Percentiles rank a stretch among this genome's conserved stretches.
Evolutionary conservation across 208 protist species (phyloP).

Genomic region (Trypanosomatidae sp.): DNA sequence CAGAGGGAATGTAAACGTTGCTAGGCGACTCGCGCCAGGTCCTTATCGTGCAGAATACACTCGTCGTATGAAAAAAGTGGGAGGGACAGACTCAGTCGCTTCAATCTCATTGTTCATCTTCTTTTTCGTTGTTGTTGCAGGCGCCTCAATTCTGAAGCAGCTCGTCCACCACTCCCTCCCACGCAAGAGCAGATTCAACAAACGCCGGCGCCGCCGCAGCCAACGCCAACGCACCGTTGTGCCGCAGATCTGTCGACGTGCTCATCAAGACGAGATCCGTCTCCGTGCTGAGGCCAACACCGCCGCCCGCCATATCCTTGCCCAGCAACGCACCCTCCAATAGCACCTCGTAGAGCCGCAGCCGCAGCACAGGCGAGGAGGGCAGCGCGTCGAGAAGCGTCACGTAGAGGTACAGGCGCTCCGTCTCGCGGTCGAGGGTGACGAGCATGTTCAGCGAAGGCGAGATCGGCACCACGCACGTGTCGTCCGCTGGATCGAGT

Average conservation of each 20-base stretch:
- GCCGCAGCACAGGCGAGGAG: conserved; percentile 9
- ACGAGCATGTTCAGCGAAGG: conserved; percentile 52
- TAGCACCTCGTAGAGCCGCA: conserved; percentile 71
- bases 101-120: too few relatives aligned
- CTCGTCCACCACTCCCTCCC: conserved; percentile 25
- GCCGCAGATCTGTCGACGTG: conserved; percentile 57
- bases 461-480: conserved; percentile 54
- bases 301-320: conserved; percentile 73
- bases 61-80: too few relatives aligned
- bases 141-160: background rate
- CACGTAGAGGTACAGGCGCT: conserved; percentile 76
- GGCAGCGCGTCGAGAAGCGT: conserved; percentile 74
- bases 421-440: conserved; percentile 68
- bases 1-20: too few relatives aligned
- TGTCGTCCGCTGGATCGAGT: conserved; percentile 60
- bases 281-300: conserved; percentile 65
- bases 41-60: too few relatives aligned
- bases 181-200: conserved; percentile 40
- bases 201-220: conserved; percentile 50
- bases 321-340: conserved; percentile 79
- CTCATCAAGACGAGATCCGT: conserved; percentile 76
- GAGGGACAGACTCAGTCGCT: too few relatives aligned
- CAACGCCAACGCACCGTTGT: conserved; percentile 49
- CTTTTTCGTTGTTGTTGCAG: background rate
- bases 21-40: too few relatives aligned